Evolutionary conservation across 768 basidiomycete genomes (phyloP).

Genomic region (Tylopilus sp.): DNA sequence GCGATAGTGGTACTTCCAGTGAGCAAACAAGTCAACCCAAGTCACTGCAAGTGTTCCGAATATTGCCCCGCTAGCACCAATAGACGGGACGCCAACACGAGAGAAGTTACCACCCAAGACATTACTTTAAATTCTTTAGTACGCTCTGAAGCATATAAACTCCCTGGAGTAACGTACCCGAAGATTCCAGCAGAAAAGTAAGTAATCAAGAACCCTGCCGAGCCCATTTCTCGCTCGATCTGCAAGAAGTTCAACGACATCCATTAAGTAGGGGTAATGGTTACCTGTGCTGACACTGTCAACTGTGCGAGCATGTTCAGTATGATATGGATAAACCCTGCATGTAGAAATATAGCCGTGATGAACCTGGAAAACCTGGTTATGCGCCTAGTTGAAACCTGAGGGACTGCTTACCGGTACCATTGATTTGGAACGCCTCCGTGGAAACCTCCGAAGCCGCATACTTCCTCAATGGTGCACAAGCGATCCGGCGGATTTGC

Average conservation of each 20-base stretch:
- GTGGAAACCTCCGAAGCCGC: slow-evolving; percentile 80
- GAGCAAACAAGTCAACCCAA: slow-evolving; percentile 87
- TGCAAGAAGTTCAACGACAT: slow-evolving; percentile 28
- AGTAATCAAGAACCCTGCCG: slow-evolving; percentile 75
- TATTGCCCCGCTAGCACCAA: slow-evolving; percentile 92
- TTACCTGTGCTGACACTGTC: slow-evolving; percentile 72
- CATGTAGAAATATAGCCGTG: slow-evolving; percentile 88
- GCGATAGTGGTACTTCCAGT: slow-evolving; percentile 86
- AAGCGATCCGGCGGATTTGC: slow-evolving; percentile 67
- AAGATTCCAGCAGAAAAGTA: slow-evolving; percentile 93
- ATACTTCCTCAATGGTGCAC: slow-evolving; percentile 79
- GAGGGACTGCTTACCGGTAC: slow-evolving; percentile 40
- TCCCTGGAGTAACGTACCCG: slow-evolving; percentile 47
- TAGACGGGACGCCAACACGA: slow-evolving; percentile 80
- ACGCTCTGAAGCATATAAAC: background rate
- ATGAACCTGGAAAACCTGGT: slow-evolving; percentile 57
- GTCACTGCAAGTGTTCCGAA: slow-evolving; percentile 83
- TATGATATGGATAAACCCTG: slow-evolving; percentile 89
- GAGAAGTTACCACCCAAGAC: slow-evolving; percentile 92
- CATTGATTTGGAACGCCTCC: slow-evolving; percentile 49
- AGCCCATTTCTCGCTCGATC: slow-evolving; percentile 92
- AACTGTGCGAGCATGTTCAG: slow-evolving; percentile 90
- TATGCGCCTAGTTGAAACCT: slow-evolving; percentile 47
- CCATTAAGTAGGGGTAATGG: background rate
- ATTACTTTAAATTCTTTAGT: slow-evolving; percentile 45